These are phyloP conservation scores for Naganishia sp. DNA, from an alignment of 1,284 basidiomycete genomes.

Conservation along the genomic window DNA sequence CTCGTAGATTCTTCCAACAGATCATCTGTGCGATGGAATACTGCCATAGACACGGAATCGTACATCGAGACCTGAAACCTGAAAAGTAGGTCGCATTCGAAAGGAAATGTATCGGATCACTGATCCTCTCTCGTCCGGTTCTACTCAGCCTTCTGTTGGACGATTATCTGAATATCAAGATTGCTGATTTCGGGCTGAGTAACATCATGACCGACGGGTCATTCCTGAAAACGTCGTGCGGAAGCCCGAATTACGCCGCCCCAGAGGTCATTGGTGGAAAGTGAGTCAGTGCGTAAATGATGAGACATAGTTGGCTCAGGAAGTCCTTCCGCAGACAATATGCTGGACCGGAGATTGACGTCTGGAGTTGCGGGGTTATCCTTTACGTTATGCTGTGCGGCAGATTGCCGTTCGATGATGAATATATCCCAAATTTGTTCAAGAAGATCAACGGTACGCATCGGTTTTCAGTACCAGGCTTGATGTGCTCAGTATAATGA, in stretches of 20 bases:
- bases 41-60: constrained; percentile 89
- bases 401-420: constrained; percentile 89
- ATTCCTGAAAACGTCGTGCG: constrained; percentile 91
- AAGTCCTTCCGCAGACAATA: constrained; percentile 61
- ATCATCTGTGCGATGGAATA: constrained; percentile 95
- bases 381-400: constrained; percentile 94
- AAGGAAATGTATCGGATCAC: neutral
- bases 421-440: constrained; percentile 86
- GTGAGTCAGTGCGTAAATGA: constrained; percentile 38
- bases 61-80: constrained; percentile 92
- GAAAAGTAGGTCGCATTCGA: constrained; percentile 69
- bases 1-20: constrained; percentile 91
- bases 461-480: neutral
- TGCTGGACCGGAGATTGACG: constrained; percentile 92
- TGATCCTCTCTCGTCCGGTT: neutral
- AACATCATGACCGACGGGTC: constrained; percentile 94
- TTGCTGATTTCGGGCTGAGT: constrained; percentile 90
- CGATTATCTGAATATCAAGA: constrained; percentile 70
- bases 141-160: constrained; percentile 56
- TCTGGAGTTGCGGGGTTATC: constrained; percentile 96
- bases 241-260: constrained; percentile 93
- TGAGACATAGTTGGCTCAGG: neutral
- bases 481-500: constrained; percentile 27
- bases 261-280: constrained; percentile 92
- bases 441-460: constrained; percentile 85